phyloP scores from a whole-genome alignment of 2,329 filamentous ascomycete species.

The Pestalotiopsis sp. region DNA sequence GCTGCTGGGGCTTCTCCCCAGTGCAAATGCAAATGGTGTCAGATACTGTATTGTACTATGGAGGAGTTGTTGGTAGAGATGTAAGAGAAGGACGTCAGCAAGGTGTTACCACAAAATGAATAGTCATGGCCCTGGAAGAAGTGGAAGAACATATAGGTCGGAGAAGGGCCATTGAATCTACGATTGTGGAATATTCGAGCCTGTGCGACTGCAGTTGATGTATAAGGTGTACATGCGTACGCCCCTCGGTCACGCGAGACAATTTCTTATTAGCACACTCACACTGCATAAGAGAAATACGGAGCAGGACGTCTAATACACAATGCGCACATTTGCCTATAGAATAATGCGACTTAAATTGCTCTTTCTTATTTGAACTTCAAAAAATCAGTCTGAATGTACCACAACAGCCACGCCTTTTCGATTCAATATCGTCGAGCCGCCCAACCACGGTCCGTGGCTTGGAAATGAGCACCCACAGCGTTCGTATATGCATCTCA shows the following conservation, averaged over 20 bases:
- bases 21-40: neutral
- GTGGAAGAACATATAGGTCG: neutral
- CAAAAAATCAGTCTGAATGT: neutral
- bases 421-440: too few relatives aligned
- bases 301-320: neutral
- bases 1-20: neutral
- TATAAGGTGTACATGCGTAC: neutral
- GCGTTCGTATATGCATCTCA: neutral
- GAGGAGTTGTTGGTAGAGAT: neutral
- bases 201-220: neutral
- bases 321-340: neutral
- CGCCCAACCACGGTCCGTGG: too few relatives aligned
- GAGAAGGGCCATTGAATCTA: constrained; percentile 1
- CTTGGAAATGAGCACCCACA: too few relatives aligned
- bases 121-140: neutral
- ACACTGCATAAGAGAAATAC: neutral
- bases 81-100: neutral
- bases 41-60: neutral
- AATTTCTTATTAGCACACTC: neutral
- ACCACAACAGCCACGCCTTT: too few relatives aligned
- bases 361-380: neutral
- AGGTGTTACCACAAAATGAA: neutral
- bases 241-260: neutral
- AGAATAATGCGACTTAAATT: constrained; percentile 3
- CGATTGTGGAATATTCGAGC: neutral